Evolutionary conservation across 2,329 filamentous ascomycete species (phyloP).

Genomic region (Aspergillus hortae): DNA sequence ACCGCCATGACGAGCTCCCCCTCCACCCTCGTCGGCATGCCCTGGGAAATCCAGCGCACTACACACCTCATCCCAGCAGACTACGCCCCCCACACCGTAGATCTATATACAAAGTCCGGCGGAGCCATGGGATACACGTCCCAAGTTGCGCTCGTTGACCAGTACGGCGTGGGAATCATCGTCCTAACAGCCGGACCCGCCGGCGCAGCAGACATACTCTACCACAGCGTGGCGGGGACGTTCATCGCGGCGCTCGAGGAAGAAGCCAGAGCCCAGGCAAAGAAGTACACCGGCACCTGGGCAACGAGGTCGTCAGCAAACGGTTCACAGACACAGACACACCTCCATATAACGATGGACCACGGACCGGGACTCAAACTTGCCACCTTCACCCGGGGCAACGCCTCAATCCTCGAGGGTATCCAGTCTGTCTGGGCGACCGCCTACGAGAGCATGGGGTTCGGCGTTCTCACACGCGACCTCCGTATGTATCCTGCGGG

Average conservation of each 20-base stretch:
- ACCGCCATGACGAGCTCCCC: slow-evolving; percentile 8
- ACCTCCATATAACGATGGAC: slow-evolving; percentile 11
- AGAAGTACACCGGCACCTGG: slow-evolving; percentile 12
- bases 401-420: slow-evolving; percentile 13
- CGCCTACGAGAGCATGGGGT: slow-evolving; percentile 6
- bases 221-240: slow-evolving; percentile 25
- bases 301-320: neutral
- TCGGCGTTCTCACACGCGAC: slow-evolving; percentile 14
- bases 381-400: slow-evolving; percentile 13
- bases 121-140: slow-evolving; percentile 33
- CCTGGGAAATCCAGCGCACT: too few relatives aligned
- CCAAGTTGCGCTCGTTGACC: slow-evolving; percentile 35
- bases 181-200: slow-evolving; percentile 29
- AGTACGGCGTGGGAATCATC: slow-evolving; percentile 32
- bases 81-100: too few relatives aligned
- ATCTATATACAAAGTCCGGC: slow-evolving; percentile 16
- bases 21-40: too few relatives aligned
- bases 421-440: slow-evolving; percentile 11
- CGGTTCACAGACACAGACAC: neutral
- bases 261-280: slow-evolving; percentile 24
- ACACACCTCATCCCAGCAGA: too few relatives aligned
- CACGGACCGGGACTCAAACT: slow-evolving; percentile 14
- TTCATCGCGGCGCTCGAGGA: slow-evolving; percentile 28
- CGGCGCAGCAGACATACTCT: slow-evolving; percentile 23
- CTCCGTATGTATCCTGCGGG: slow-evolving; percentile 16